Evolutionary conservation across 2,329 filamentous ascomycete species (phyloP).

Genomic region (Calonectria henricotiae): DNA sequence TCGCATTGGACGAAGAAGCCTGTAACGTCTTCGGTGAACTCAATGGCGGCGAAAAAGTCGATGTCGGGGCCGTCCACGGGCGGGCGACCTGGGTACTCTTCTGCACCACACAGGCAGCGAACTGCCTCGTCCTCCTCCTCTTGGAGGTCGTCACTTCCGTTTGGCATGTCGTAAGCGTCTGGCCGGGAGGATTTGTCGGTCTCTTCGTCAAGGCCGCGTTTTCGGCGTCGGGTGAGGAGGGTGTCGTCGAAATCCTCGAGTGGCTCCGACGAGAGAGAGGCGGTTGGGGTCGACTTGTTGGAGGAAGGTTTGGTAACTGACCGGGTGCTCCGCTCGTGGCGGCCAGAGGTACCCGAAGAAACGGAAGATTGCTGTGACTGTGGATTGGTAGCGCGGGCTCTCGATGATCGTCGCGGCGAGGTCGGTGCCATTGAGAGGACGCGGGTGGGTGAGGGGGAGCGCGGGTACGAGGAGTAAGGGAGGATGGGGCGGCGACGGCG

Average conservation of each 20-base stretch:
- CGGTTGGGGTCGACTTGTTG: conserved; percentile 83
- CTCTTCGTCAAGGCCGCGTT: conserved; percentile 80
- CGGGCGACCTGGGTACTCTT: conserved; percentile 92
- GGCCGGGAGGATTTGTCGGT: conserved; percentile 63
- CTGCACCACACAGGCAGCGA: conserved; percentile 93
- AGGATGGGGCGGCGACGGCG: conserved; percentile 24
- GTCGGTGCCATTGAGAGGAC: conserved; percentile 71
- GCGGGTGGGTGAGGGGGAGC: conserved; percentile 52
- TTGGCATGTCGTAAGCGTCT: conserved; percentile 68
- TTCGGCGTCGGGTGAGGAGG: conserved; percentile 83
- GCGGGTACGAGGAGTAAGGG: conserved; percentile 37
- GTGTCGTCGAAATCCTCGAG: conserved; percentile 80
- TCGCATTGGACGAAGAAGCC: conserved; percentile 99
- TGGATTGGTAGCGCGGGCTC: conserved; percentile 86
- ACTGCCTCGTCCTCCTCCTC: conserved; percentile 92
- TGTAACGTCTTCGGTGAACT: conserved; percentile 87
- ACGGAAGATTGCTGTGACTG: conserved; percentile 85
- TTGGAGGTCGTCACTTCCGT: conserved; percentile 80
- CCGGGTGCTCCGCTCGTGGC: conserved; percentile 82
- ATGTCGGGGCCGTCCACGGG: conserved; percentile 74
- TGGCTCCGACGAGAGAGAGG: conserved; percentile 80
- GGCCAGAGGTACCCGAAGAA: conserved; percentile 84
- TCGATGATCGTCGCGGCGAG: conserved; percentile 90
- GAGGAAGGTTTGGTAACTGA: conserved; percentile 82
- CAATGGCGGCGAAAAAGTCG: conserved; percentile 72